Base-by-base conservation (phyloP, 495 filamentous ascomycete species). In the Amphirosellinia nigrospora region DNA sequence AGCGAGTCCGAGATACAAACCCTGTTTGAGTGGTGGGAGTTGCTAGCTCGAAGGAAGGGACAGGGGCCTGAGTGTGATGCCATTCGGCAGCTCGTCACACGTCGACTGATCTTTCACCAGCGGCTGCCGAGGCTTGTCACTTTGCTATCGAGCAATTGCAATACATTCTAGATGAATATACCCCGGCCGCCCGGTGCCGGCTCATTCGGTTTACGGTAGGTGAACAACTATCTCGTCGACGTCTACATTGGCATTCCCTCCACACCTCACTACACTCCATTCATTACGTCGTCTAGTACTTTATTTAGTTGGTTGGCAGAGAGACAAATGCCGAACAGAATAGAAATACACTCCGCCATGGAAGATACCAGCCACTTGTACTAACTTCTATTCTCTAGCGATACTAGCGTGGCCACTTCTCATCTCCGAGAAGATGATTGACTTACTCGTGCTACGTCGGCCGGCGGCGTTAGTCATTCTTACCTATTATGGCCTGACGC, bases 361-460 rank as follows among this genome's bases (percentile, higher is more conserved):
- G 16, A 50, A 36, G 15, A 43, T 32, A 28, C 3, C 23, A 23
- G 4, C 32, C 26, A 4, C 34, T 15, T 58, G 4, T 56, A 32
- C 65, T 68, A 34, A 68, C 19, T 16, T 30, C 11, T 26, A n/a
- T 16, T 48, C 28, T 46, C 21, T 68, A 68, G 52, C 55, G 11
- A 68, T 39, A 16, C n/a, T 68, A 0, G 52, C 65, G 15, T 68
- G 52, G 65, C 65, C 65, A 1, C 53, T 68, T 26, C 28, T 59
- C 53, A 30, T 59, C 3, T 52, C 48, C 0, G 65, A 68, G 38
- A 68, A 46, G 28, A 36, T 68, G 48, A 41, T 59, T 19, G 65
- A 68, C n/a, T 19, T 68, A 19, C 39, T 68, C 39, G 65, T 68
- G 28, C 41, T 68, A 19, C 65, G 65, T 34, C 65, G 65, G 15